Evolutionary conservation across 2,329 filamentous ascomycete species (phyloP), one percentile per base, ranked within the genome.

Genomic region (Aureobasidium namibiae): DNA sequence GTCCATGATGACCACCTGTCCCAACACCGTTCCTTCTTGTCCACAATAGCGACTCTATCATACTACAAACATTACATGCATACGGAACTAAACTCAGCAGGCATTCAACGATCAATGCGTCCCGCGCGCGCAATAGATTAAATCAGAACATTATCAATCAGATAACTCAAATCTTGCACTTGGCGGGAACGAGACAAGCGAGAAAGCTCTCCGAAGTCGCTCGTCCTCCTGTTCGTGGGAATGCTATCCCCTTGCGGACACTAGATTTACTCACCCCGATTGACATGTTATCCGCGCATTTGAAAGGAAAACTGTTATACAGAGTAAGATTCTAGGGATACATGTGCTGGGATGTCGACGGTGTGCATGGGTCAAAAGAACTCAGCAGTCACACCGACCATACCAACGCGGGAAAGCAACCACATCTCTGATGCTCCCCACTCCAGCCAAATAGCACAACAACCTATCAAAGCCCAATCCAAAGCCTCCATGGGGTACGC

Each of bases 381-480:
- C 5, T 14, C 31, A 79, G 63, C 76, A 78, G 67, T 76, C 80
- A 75, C 74, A 78, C 75, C 82, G 66, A 69, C 81, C 73, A 73
- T 78, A 65, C 81, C 81, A 92, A 66, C 92, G 83, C 49, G 92
- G 92, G 69, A 96, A 96, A 29, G 89, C 83, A 59, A 95, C 88
- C 24, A 91, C 83, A 72, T 96, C 92, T 69, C 90, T 83, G 67
- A 96, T 83, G 66, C 89, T 95, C 64, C 83, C 81, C 39, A 92
- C 84, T 10, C 91, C 91, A 33, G 87, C 83, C 59, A 96, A 78
- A 74, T 95, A 96, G 68, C 87, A 86, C 66, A 96, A 74, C 63
- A 96, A 80, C 59, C 92, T 83, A 77, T 96, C 92, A 69, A 95
- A 95, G 9, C 92, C 92, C 60, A 96, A 73, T 2, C 92, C 92